These are phyloP conservation scores for Rhexocercosporidium sp. DNA, from an alignment of 2,329 filamentous ascomycete genomes.

Conservation along the genomic window DNA sequence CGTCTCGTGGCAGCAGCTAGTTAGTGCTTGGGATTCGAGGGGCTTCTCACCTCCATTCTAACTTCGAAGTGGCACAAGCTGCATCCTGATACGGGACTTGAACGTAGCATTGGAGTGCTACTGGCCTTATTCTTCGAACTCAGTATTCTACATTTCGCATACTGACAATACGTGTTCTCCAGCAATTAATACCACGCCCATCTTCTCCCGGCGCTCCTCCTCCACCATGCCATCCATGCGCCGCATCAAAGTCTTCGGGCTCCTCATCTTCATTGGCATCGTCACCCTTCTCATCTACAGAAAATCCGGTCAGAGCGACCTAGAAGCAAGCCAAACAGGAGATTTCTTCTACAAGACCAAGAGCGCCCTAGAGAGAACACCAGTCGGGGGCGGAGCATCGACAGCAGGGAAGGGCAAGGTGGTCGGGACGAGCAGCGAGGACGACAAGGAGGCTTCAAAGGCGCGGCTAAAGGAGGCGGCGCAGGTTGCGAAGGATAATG, in stretches of 20 bases:
- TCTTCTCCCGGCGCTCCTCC: slow-evolving; percentile 23
- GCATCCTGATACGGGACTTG: not conserved
- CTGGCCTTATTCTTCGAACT: not conserved
- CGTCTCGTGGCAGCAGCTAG: not conserved
- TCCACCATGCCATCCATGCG: slow-evolving; percentile 69
- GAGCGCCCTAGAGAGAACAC: slow-evolving; percentile 52
- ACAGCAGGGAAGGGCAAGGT: slow-evolving; percentile 6
- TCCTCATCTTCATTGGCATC: slow-evolving; percentile 68
- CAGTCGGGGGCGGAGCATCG: not conserved
- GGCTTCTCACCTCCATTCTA: not conserved
- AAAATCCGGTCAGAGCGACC: slow-evolving; percentile 57
- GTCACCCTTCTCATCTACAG: slow-evolving; percentile 77
- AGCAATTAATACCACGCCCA: slow-evolving; percentile 30
- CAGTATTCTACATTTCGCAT: not conserved
- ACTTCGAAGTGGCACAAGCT: not conserved
- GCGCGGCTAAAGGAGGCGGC: slow-evolving; percentile 71
- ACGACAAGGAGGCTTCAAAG: slow-evolving; percentile 60
- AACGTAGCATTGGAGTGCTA: not conserved
- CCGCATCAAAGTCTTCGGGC: slow-evolving; percentile 68
- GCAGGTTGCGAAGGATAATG: slow-evolving; percentile 69
- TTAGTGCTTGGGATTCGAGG: not conserved
- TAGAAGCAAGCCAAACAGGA: slow-evolving; percentile 51
- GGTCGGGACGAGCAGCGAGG: slow-evolving; percentile 43
- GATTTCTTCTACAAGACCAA: slow-evolving; percentile 67
- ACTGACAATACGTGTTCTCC: not conserved